Evolutionary conservation across 805 yeast species (phyloP), one percentile per base, ranked within the genome.

Genomic region (Aciculoconidium aculeatum): DNA sequence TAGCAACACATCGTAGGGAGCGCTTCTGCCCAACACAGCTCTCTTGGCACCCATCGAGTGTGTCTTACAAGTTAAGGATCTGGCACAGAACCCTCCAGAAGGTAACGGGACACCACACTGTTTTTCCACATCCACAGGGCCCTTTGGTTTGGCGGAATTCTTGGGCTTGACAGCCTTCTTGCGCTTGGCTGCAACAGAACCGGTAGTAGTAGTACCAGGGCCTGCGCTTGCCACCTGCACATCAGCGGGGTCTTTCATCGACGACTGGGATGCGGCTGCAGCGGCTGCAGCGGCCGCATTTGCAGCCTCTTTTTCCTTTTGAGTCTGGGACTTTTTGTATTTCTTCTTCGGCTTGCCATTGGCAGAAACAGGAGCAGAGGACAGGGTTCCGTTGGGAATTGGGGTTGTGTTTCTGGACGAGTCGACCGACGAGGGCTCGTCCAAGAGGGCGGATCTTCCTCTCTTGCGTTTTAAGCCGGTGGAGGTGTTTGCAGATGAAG

Each of bases 1-100:
- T 32, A 92, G 64, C 30, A 92, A 63, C 16, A 76, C 77, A 53
- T 92, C 98, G 58, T 87, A 92, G 1, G 96, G 87, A 6, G 92
- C 88, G 19, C 94, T 78, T 45, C 98, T 71, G 7, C 98, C 98
- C 11, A 75, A 77, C 12, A 92, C 98, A 1, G 95, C 88, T 44
- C 98, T 73, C 48, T 92, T 92, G 15, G 96, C 95, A 18, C 96
- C 96, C 96, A 92, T 88, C 1, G 97, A 85, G 57, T 92, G 98
- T 0, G 96, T 87, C 52, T 92, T 92, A 68, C 98, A 92, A 0
- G 98, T 92, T 36, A 92, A 65, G 0, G 96, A 87, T 28, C 98
- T 70, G 4, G 96, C 96, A 66, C 98, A 92, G 43, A 77, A 80
- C 0, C 94, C 95, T n/a, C 96, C 97, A 41, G 80, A 82, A 0